Evolutionary conservation across 257 asterid species (phyloP).

Genomic region (Anisodus tanguticus): DNA sequence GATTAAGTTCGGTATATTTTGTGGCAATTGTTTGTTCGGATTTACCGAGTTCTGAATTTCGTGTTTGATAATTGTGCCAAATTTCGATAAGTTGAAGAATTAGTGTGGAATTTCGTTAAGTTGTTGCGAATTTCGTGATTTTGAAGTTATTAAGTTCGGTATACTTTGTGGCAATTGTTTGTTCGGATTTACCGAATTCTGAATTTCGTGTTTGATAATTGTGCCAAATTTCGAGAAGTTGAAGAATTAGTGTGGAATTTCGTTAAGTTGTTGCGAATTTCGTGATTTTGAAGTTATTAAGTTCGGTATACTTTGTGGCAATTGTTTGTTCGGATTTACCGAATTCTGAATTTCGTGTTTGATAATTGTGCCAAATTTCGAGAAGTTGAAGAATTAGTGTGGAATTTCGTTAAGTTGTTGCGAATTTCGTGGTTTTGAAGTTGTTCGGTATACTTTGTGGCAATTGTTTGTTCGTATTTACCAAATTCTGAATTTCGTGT

Average conservation of each 20-base stretch:
- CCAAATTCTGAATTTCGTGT: background rate
- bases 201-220: slow-evolving; percentile 18
- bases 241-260: background rate
- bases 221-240: background rate
- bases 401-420: too few species aligned
- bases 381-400: slow-evolving; percentile 10
- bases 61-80: slow-evolving; percentile 5
- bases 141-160: background rate
- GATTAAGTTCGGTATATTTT: background rate
- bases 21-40: slow-evolving; percentile 1
- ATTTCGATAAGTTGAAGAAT: slow-evolving; percentile 12
- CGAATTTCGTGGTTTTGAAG: background rate
- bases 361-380: background rate
- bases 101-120: background rate
- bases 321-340: slow-evolving; percentile 3
- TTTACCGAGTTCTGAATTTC: background rate
- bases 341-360: background rate
- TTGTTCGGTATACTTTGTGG: background rate
- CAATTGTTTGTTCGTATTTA: background rate
- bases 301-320: background rate
- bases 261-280: too few species aligned
- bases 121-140: too few species aligned
- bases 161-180: background rate
- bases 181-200: slow-evolving; percentile 14
- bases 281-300: background rate